Base-by-base conservation (phyloP, 163 green algal genomes). In the Chlamydomonas reinhardtii region DNA sequence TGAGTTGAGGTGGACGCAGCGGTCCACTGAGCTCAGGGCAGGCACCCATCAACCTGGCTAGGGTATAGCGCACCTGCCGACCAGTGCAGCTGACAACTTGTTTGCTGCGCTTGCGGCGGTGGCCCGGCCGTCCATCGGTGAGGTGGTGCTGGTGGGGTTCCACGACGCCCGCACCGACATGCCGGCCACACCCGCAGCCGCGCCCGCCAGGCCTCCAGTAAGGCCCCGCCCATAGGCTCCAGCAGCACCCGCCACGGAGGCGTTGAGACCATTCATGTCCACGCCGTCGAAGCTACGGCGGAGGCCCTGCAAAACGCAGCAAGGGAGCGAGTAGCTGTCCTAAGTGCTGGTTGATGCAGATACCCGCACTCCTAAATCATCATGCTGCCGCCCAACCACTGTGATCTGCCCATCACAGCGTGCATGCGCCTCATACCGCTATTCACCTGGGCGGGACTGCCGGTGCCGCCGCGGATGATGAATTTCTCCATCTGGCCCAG, bases 401-500 rank as follows among this genome's bases (percentile, higher is more conserved):
- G 39, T 48, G 8, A 48, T 48, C 39, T 48, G 39, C 39, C 39
- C 39, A 48, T 14, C 39, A 48, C 39, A 5, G 39, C 39, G 8
- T 48, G 39, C 39, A 8, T 48, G 39, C 39, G 39, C 8, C 39
- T 8, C 56, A 24, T 64, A 29, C 77, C 43, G 17, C n/a, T n/a
- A n/a, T n/a, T n/a, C n/a, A 85, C 79, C 68, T 24, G 52, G 31
- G 79, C 70, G 14, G 80, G 80, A 27, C 80, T 86, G 70, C 69
- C 43, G 5, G 56, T 31, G n/a, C 82, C 82, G 25, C 82, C 82
- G 22, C 72, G 59, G 37, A 87, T 82, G 82, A 87, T 87, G 61
- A 87, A 82, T 39, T 82, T 82, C 61, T 87, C 72, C 72, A 87
- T 69, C 20, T 87, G 72, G 12, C 61, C 56, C n/a, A 87, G 59